Conservation (phyloP, 2,329 filamentous ascomycete species). For the Calonectria pteridis region DNA sequence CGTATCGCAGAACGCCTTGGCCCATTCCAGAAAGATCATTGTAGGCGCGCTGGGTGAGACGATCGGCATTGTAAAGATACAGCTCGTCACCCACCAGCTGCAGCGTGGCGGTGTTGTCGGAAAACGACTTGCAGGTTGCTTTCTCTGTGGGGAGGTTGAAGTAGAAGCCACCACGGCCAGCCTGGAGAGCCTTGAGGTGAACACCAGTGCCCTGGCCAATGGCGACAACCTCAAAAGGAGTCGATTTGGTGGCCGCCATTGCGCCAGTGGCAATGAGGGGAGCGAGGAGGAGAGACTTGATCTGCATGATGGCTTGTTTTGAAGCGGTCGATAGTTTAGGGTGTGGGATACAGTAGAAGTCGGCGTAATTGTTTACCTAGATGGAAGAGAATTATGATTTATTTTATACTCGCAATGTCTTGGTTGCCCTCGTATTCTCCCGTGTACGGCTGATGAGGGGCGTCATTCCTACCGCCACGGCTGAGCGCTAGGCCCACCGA, state of each 20-base stretch:
- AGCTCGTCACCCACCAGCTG: constrained; percentile 58
- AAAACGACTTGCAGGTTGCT: constrained; percentile 60
- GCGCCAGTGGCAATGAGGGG: constrained; percentile 43
- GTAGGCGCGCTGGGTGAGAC: constrained; percentile 61
- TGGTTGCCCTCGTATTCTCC: neutral
- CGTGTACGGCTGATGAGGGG: neutral
- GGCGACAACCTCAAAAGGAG: constrained; percentile 62
- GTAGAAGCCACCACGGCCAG: constrained; percentile 57
- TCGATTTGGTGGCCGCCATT: constrained; percentile 43
- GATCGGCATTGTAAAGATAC: constrained; percentile 58
- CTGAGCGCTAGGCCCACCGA: neutral
- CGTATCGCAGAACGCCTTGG: constrained; percentile 67
- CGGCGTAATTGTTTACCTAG: too few relatives aligned
- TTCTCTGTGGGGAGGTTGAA: constrained; percentile 58
- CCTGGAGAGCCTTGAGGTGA: constrained; percentile 61
- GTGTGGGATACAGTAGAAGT: neutral
- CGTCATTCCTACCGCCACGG: neutral
- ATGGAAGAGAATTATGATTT: neutral
- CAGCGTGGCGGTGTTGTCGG: constrained; percentile 63
- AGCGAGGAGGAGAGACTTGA: constrained; percentile 42
- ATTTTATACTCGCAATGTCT: neutral
- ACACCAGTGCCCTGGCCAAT: constrained; percentile 63
- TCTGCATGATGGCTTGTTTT: constrained; percentile 42
- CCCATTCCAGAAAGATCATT: constrained; percentile 71
- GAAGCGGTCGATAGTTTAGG: neutral